Percentiles rank a stretch among this genome's conserved stretches.
phyloP scores from a whole-genome alignment of 306 rosid species.

The Quercus mongolica region DNA sequence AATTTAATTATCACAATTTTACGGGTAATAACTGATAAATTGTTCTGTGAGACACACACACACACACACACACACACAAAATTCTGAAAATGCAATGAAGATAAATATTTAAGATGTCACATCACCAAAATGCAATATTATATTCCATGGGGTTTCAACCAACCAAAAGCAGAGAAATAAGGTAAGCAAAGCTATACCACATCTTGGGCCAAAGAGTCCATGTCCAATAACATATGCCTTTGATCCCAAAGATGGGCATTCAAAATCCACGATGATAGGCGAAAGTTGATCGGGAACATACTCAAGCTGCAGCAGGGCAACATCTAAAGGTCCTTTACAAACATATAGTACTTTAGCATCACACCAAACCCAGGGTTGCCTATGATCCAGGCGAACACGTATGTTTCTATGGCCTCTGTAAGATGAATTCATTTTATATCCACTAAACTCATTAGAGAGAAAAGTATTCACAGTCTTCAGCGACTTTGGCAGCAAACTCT shows the following conservation, averaged over 20 bases:
- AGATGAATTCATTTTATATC: conserved; percentile 27
- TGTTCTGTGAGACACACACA: neutral
- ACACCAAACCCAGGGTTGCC: conserved; percentile 74
- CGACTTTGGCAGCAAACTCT: conserved; percentile 16
- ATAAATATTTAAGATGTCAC: neutral
- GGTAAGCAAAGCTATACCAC: conserved; percentile 47
- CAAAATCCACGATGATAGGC: conserved; percentile 56
- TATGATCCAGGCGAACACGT: conserved; percentile 76
- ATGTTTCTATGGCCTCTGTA: conserved; percentile 44
- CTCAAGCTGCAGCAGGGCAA: conserved; percentile 81
- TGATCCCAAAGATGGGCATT: conserved; percentile 71
- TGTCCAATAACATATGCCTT: conserved; percentile 82
- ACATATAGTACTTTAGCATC: conserved; percentile 71
- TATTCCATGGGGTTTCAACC: conserved; percentile 8
- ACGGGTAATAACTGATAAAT: neutral
- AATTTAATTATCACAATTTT: neutral
- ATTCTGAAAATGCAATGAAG: neutral
- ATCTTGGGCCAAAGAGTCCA: conserved; percentile 89
- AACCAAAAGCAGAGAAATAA: conserved; percentile 15
- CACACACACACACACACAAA: neutral
- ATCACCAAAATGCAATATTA: neutral
- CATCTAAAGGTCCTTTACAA: conserved; percentile 91
- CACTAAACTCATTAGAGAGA: conserved; percentile 31
- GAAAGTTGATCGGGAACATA: conserved; percentile 61
- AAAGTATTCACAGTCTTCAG: conserved; percentile 27